Evolutionary conservation across 352 stramenopile species (phyloP).

Genomic region (Phytophthora ramorum): DNA sequence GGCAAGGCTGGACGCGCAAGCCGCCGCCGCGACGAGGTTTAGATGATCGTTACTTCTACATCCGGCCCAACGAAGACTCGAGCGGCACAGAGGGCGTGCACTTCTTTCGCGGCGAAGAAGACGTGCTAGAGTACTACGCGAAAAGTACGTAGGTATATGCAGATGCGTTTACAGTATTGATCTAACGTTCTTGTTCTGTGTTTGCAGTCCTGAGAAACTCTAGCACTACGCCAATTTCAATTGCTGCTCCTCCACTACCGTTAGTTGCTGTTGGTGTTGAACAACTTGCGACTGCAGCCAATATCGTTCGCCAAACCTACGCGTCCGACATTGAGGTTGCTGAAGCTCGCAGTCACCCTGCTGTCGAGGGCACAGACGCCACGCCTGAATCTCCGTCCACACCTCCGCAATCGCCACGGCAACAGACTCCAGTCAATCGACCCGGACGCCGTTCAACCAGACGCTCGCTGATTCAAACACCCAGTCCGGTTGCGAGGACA

Average conservation of each 20-base stretch:
- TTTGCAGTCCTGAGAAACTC: too few species aligned
- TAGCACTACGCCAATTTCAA: too few species aligned
- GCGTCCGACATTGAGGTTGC: conserved; percentile 4
- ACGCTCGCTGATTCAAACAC: background rate
- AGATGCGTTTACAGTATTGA: too few species aligned
- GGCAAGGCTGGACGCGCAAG: conserved; percentile 6
- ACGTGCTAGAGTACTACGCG: conserved; percentile 15
- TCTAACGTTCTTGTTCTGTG: too few species aligned
- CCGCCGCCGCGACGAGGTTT: background rate
- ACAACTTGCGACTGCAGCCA: conserved; percentile 9
- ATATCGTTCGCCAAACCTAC: conserved; percentile 1
- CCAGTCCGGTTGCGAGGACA: background rate
- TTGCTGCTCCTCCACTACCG: too few species aligned
- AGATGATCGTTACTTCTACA: conserved; percentile 13
- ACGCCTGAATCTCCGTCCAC: too few species aligned
- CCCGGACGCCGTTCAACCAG: background rate
- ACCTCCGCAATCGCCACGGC: too few species aligned
- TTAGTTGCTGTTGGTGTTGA: background rate
- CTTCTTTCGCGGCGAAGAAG: conserved; percentile 9
- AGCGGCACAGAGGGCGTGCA: conserved; percentile 2
- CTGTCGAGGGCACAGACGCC: too few species aligned
- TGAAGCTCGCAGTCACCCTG: conserved; percentile 1
- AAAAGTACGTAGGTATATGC: conserved; percentile 1
- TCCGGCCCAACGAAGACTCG: background rate
- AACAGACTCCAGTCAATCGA: too few species aligned